Conservation (phyloP, 768 basidiomycete species). For the Albatrellus ellisii region DNA sequence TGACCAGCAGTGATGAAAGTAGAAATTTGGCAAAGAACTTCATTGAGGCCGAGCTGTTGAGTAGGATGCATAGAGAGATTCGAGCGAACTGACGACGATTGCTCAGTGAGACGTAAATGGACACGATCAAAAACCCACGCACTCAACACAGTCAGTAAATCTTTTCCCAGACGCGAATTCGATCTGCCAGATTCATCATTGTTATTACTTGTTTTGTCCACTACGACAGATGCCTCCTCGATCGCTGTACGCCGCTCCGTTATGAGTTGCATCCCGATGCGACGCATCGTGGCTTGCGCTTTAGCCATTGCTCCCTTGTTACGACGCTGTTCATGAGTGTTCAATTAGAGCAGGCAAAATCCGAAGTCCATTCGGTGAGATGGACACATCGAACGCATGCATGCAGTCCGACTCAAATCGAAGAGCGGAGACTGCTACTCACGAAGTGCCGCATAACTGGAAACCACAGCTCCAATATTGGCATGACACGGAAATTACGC, state of each 20-base stretch:
- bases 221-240: not conserved
- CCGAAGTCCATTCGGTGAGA: not conserved
- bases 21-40: constrained; percentile 49
- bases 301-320: constrained; percentile 4
- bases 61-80: constrained; percentile 33
- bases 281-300: constrained; percentile 7
- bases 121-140: not conserved
- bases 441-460: constrained; percentile 41
- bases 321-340: constrained; percentile 5
- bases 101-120: constrained; percentile 14
- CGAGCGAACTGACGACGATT: no score
- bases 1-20: constrained; percentile 56
- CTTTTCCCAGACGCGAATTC: constrained; percentile 1
- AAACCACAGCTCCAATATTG: constrained; percentile 45
- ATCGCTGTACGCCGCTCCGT: constrained; percentile 9
- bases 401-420: constrained; percentile 17
- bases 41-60: constrained; percentile 40
- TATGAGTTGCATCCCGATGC: constrained; percentile 12
- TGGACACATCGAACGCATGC: constrained; percentile 12
- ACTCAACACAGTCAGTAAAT: constrained; percentile 14
- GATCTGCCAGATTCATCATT: not conserved
- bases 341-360: not conserved
- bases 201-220: not conserved
- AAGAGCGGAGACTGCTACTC: constrained; percentile 16
- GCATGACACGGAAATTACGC: constrained; percentile 36